These are phyloP conservation scores for Pleurotus giganteus DNA, from an alignment of 768 basidiomycete genomes.

Conservation along the genomic window DNA sequence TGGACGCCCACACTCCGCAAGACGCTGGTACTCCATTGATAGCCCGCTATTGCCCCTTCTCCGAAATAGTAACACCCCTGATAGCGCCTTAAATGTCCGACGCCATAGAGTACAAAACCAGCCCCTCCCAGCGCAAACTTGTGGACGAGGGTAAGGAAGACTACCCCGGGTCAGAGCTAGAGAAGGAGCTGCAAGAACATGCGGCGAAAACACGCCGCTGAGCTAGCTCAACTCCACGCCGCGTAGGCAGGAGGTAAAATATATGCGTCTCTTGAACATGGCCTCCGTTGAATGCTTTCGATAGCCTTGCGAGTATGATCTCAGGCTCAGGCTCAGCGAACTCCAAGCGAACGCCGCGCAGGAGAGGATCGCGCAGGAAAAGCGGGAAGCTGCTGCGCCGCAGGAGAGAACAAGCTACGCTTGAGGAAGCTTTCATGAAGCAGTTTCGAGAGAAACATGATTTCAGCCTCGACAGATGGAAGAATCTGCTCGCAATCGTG, in stretches of 20 bases:
- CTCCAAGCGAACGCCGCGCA: constrained; percentile 31
- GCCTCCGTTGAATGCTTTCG: too few species aligned
- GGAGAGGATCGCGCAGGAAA: constrained; percentile 14
- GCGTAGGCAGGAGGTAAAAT: constrained; percentile 42
- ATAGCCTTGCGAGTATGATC: too few species aligned
- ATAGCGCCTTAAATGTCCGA: neutral
- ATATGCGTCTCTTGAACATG: too few species aligned
- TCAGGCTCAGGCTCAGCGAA: constrained; percentile 33
- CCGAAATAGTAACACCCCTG: neutral
- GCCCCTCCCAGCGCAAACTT: constrained; percentile 50
- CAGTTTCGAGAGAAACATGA: neutral
- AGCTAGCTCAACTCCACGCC: constrained; percentile 41
- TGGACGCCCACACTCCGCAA: too few species aligned
- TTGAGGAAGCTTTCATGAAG: neutral
- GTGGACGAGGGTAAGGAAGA: constrained; percentile 47
- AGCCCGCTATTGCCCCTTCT: constrained; percentile 3
- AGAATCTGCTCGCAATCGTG: neutral
- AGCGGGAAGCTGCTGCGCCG: constrained; percentile 2
- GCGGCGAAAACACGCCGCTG: constrained; percentile 41
- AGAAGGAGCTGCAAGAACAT: constrained; percentile 47
- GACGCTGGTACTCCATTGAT: too few species aligned
- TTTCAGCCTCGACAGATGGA: neutral
- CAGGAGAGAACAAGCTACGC: constrained; percentile 6
- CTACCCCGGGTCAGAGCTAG: constrained; percentile 50
- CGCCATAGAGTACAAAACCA: constrained; percentile 34